A percentile compares a stretch with the other conserved stretches of the same genome.
Conservation (phyloP, 2,329 filamentous ascomycete species). For the Colletotrichum tropicale region DNA sequence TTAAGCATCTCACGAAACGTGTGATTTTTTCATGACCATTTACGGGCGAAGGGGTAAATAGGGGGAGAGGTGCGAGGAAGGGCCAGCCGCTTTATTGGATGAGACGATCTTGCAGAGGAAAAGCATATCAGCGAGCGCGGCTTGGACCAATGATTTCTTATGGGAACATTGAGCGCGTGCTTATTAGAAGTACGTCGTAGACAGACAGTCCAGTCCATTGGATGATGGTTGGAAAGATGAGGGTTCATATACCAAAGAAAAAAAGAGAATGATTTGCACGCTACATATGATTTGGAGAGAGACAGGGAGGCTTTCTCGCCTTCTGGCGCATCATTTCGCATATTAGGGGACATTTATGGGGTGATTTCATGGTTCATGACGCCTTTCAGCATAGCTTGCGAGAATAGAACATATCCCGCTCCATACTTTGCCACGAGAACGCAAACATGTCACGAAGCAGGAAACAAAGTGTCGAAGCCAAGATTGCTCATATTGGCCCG, state of each 20-base stretch:
- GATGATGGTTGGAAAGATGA: not conserved
- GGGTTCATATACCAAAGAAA: not conserved
- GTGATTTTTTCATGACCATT: not conserved
- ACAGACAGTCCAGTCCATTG: not conserved
- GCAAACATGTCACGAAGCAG: not conserved
- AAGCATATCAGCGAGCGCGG: not conserved
- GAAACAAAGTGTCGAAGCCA: not conserved
- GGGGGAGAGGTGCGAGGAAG: not conserved
- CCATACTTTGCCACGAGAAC: not conserved
- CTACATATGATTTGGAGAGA: not conserved
- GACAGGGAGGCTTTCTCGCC: not conserved
- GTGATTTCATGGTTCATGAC: not conserved
- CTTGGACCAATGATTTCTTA: not conserved
- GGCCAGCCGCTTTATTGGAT: not conserved
- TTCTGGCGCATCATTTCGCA: not conserved
- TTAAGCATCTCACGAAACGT: constrained; percentile 30
- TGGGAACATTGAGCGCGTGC: not conserved
- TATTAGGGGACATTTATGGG: not conserved
- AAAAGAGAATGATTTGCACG: not conserved
- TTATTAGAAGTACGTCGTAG: not conserved
- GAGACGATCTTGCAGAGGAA: not conserved
- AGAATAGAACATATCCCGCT: not conserved
- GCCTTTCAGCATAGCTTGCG: constrained; percentile 3
- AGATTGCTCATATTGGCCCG: constrained; percentile 22
- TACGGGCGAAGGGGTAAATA: not conserved